Evolutionary conservation across 805 yeast genomes (phyloP).

Genomic region (Isabelozyma gotoi): DNA sequence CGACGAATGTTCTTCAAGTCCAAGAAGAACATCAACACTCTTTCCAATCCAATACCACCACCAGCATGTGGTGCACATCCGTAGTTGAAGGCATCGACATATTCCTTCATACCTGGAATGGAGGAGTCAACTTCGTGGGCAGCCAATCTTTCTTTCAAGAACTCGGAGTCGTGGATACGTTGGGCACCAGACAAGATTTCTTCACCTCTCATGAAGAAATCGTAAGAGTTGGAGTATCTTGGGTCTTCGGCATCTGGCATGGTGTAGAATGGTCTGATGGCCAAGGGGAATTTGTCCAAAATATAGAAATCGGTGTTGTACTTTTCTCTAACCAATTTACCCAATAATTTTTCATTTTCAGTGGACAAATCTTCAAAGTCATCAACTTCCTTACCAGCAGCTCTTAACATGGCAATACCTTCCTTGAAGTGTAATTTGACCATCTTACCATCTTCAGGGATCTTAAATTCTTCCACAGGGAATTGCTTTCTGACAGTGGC

Average conservation of each 20-base stretch:
- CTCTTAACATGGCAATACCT: slow-evolving; percentile 84
- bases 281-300: slow-evolving; percentile 96
- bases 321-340: slow-evolving; percentile 86
- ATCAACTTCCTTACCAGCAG: slow-evolving; percentile 80
- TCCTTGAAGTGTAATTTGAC: slow-evolving; percentile 86
- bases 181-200: slow-evolving; percentile 99
- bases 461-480: slow-evolving; percentile 96
- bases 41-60: slow-evolving; percentile 98
- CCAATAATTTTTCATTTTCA: slow-evolving; percentile 91
- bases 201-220: slow-evolving; percentile 99
- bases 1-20: slow-evolving; percentile 97
- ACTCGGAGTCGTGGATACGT: slow-evolving; percentile 92
- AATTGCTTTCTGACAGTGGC: slow-evolving; percentile 88
- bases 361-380: slow-evolving; percentile 90
- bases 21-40: slow-evolving; percentile 97
- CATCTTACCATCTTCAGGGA: slow-evolving; percentile 94
- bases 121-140: slow-evolving; percentile 81
- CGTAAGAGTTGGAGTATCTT: slow-evolving; percentile 94
- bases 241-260: slow-evolving; percentile 97
- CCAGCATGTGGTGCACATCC: slow-evolving; percentile 99
- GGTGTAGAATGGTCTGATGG: slow-evolving; percentile 96
- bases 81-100: slow-evolving; percentile 86
- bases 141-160: slow-evolving; percentile 77
- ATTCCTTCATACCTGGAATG: slow-evolving; percentile 83
- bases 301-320: slow-evolving; percentile 97